Evolutionary conservation across 371 early-diverging fungal species (phyloP).

Genomic region (Blakeslea trispora): DNA sequence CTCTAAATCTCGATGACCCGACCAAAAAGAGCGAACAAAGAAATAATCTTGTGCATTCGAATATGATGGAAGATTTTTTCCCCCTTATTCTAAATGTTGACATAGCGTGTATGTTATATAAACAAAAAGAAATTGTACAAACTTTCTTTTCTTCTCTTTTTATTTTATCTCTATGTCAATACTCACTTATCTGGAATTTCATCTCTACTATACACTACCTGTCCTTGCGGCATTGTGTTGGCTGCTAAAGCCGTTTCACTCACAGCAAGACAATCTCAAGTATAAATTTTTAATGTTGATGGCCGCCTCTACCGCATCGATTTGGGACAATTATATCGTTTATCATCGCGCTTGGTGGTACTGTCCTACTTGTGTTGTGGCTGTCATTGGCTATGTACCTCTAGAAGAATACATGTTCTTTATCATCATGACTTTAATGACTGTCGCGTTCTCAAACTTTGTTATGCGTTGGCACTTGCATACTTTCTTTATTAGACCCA

Average conservation of each 20-base stretch:
- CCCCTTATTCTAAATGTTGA: neutral
- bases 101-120: neutral
- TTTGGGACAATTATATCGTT: slow-evolving; percentile 68
- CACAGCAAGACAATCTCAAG: slow-evolving; percentile 40
- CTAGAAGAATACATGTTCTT: slow-evolving; percentile 69
- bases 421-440: slow-evolving; percentile 59
- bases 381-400: slow-evolving; percentile 63
- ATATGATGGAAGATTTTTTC: neutral
- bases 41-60: neutral
- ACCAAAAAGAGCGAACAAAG: neutral
- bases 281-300: slow-evolving; percentile 43
- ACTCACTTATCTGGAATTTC: slow-evolving; percentile 63
- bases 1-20: neutral
- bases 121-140: neutral
- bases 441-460: slow-evolving; percentile 45
- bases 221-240: slow-evolving; percentile 38
- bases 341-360: slow-evolving; percentile 60
- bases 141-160: neutral
- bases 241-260: slow-evolving; percentile 45
- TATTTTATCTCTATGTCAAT: slow-evolving; percentile 5
- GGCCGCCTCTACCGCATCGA: slow-evolving; percentile 57
- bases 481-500: slow-evolving; percentile 33
- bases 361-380: slow-evolving; percentile 50
- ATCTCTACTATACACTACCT: slow-evolving; percentile 60
- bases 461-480: slow-evolving; percentile 51